Evolutionary conservation across 768 basidiomycete species (phyloP).

Genomic region (Pulveroboletus ravenelii): DNA sequence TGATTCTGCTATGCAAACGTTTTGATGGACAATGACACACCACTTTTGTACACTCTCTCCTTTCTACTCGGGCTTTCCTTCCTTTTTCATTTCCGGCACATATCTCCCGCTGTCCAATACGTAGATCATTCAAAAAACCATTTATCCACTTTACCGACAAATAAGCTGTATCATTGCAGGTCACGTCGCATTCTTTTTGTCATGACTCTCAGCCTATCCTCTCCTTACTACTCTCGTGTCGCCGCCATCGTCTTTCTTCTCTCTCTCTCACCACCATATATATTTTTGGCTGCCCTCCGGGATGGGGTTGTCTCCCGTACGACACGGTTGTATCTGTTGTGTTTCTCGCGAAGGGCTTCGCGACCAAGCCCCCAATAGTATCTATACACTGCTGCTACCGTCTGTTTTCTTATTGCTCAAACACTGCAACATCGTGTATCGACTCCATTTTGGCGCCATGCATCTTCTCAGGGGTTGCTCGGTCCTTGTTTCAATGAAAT

Average conservation of each 20-base stretch:
- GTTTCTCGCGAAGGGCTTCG: conserved; percentile 48
- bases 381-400: conserved; percentile 5
- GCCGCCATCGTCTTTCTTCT: neutral
- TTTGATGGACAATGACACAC: conserved; percentile 12
- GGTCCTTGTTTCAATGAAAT: too few relatives aligned
- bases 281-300: conserved; percentile 25
- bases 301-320: conserved; percentile 11
- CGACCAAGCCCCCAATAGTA: conserved; percentile 41
- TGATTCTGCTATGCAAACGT: conserved; percentile 36
- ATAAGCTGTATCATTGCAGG: conserved; percentile 18
- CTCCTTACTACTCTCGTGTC: neutral
- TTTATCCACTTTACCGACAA: neutral
- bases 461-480: too few relatives aligned
- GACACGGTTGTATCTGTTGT: conserved; percentile 25
- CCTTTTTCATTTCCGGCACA: neutral
- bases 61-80: conserved; percentile 5
- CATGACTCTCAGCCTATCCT: conserved; percentile 1
- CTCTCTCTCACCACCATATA: conserved; percentile 26
- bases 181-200: conserved; percentile 5
- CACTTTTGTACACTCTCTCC: neutral
- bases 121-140: conserved; percentile 21
- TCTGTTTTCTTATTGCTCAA: neutral
- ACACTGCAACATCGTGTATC: too few relatives aligned
- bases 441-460: too few relatives aligned
- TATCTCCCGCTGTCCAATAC: conserved; percentile 2